These are phyloP conservation scores for Cystofilobasidium ferigula DNA, from an alignment of 768 basidiomycete genomes.

Conservation along the genomic window DNA sequence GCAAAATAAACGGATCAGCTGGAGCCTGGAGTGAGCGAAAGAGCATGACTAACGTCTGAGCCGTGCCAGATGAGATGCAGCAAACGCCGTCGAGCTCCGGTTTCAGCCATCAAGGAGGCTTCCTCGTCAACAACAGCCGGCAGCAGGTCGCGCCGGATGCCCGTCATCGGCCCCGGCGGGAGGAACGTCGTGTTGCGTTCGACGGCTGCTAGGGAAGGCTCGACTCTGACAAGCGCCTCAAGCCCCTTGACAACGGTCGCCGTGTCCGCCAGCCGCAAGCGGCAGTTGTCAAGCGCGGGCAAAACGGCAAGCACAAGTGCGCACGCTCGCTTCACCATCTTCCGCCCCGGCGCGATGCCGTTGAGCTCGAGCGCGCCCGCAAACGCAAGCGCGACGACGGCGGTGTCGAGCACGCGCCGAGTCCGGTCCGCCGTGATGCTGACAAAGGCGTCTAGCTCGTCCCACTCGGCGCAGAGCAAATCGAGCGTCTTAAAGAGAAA, in stretches of 20 bases:
- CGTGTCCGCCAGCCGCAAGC: conserved; percentile 56
- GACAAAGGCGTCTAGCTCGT: conserved; percentile 36
- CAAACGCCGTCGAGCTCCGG: conserved; percentile 37
- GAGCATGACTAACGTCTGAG: conserved; percentile 48
- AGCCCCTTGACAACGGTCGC: conserved; percentile 55
- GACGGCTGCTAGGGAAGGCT: neutral
- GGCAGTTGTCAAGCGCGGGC: conserved; percentile 40
- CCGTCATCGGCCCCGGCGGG: conserved; percentile 44
- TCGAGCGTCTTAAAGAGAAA: conserved; percentile 59
- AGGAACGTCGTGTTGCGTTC: conserved; percentile 45
- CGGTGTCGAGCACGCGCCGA: conserved; percentile 58
- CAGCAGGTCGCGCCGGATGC: conserved; percentile 53
- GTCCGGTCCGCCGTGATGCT: conserved; percentile 52
- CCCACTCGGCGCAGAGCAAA: conserved; percentile 46
- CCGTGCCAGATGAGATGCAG: conserved; percentile 57
- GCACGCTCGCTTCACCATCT: conserved; percentile 55
- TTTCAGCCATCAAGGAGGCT: neutral
- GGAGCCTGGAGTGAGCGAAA: neutral
- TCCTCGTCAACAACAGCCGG: neutral
- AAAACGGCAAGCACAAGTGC: conserved; percentile 44
- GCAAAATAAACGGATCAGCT: neutral
- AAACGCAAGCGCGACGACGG: conserved; percentile 56
- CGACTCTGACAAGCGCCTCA: conserved; percentile 48
- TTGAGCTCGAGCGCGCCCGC: conserved; percentile 56
- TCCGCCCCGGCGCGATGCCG: conserved; percentile 51